These are phyloP conservation scores for Fusarium veterinarium DNA, from an alignment of 2,329 filamentous ascomycete species.

Conservation along the genomic window DNA sequence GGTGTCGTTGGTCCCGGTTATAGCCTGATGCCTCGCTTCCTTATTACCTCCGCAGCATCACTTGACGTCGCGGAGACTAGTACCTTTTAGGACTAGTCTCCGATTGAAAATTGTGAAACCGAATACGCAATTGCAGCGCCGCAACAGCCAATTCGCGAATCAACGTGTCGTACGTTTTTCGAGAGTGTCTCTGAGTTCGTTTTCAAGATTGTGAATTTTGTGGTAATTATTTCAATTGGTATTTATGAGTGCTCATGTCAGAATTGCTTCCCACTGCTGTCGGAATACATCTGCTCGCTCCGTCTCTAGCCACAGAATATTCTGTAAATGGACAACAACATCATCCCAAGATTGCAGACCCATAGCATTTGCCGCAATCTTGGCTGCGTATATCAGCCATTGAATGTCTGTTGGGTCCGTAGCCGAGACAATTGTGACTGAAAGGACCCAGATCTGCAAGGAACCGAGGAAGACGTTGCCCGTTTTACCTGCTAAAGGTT, in stretches of 20 bases:
- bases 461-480: constrained; percentile 26
- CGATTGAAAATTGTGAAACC: constrained; percentile 35
- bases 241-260: constrained; percentile 7
- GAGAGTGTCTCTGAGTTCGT: neutral
- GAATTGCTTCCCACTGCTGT: constrained; percentile 26
- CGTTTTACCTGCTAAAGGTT: constrained; percentile 10
- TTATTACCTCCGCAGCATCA: constrained; percentile 2
- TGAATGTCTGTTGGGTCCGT: constrained; percentile 41
- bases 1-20: neutral
- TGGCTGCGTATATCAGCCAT: constrained; percentile 47
- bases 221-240: neutral
- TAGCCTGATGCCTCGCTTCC: neutral
- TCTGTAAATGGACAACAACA: constrained; percentile 19
- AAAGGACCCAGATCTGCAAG: constrained; percentile 56
- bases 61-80: constrained; percentile 34
- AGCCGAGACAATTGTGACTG: constrained; percentile 54
- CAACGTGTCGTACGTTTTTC: neutral
- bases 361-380: constrained; percentile 4
- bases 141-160: neutral
- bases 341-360: constrained; percentile 30
- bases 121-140: constrained; percentile 15
- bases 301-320: constrained; percentile 35
- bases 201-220: neutral
- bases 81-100: constrained; percentile 47
- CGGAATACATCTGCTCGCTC: constrained; percentile 22